phyloP scores from a whole-genome alignment of 805 yeast genomes.

The Ascoidea rubescens region DNA sequence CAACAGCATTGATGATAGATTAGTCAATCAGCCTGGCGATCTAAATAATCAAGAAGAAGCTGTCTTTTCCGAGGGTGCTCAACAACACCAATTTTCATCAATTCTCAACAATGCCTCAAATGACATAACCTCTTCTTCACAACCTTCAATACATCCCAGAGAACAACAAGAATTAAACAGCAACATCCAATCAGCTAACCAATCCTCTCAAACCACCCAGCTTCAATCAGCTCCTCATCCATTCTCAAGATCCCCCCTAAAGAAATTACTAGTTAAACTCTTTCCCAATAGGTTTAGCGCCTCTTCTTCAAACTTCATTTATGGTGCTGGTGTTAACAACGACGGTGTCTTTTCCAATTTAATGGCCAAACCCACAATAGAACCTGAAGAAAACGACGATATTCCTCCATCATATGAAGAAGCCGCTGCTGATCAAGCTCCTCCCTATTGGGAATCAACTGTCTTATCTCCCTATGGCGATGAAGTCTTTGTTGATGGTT shows the following conservation, averaged over 20 bases:
- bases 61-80: not conserved
- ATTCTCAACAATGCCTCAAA: no score
- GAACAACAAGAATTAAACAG: no score
- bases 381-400: conserved; percentile 23
- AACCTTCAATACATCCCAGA: no score
- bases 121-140: no score
- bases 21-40: not conserved
- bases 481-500: conserved; percentile 86
- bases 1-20: not conserved
- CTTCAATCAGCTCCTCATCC: not conserved
- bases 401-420: conserved; percentile 84
- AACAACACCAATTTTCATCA: no score
- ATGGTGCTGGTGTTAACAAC: conserved; percentile 23
- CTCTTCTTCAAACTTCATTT: not conserved
- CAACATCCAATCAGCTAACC: not conserved
- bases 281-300: not conserved
- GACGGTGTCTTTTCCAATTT: conserved; percentile 94
- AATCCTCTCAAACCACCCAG: not conserved
- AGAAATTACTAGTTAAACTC: not conserved
- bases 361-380: conserved; percentile 60
- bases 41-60: not conserved
- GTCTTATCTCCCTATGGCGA: conserved; percentile 71
- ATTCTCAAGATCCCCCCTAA: not conserved
- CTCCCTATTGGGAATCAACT: conserved; percentile 93
- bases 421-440: conserved; percentile 87